Base-by-base conservation (phyloP, 257 asterid genomes). In the Phtheirospermum japonicum region DNA sequence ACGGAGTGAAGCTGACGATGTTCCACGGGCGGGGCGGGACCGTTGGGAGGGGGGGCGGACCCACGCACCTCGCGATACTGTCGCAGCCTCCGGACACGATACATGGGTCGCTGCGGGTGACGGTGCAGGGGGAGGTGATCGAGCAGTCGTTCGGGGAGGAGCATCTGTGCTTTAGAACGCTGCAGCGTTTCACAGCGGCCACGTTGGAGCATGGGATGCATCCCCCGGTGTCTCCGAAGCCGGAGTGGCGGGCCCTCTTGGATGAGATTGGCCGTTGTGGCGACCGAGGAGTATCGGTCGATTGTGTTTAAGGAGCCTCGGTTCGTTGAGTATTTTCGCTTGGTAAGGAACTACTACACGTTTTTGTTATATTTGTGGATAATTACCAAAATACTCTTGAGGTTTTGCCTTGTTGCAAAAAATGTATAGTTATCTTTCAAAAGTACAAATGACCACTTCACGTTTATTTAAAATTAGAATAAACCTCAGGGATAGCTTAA, bases 11-110 rank as follows among this genome's bases (percentile, higher is more conserved):
- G 55, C 74, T 80, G 12, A 80, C 86, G 0, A 74, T 80, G 86
- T 80, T 80, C 52, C 83, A 77, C 45, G 86, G 86, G 13, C 69
- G 86, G 51, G 86, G 86, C 34, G 86, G 86, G 19, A 77, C 86
- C 0, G 83, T 80, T 0, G 81, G 86, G 12, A 60, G 86, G 63
- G 86, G 86, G 28, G 86, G 86, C 2, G 83, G 81, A 6, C 86
- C 83, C 26, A 80, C 86, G 39, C 86, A 77, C 42, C 75, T 77
- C 32, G 83, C 83, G 40, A 77, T 80, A 20, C 57, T 80, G 64
- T 80, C 86, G 49, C 86, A 80, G 51, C 86, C 86, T 0, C 86
- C 83, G 4, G 86, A 77, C 8, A 74, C 86, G 3, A 69, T 80
- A 39, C 70, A 71, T 3, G 86, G 86, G 17, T 77, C 86, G 2